phyloP scores from a whole-genome alignment of 225 moss, liverwort and hornwort genomes.

The Ulota crispa region DNA sequence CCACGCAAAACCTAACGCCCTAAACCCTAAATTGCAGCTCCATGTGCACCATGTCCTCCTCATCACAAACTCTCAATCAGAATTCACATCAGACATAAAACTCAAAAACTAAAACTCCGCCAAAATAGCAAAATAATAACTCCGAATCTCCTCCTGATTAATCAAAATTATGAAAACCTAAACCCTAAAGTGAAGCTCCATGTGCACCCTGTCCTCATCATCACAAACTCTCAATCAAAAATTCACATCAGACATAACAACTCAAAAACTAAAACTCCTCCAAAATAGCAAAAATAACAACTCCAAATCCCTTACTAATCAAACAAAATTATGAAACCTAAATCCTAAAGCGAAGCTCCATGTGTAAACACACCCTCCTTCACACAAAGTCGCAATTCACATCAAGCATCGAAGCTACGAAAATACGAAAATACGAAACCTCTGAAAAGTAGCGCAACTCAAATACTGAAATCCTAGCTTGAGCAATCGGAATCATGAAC shows the following conservation, averaged over 20 bases:
- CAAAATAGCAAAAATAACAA: background rate
- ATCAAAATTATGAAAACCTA: too few species aligned
- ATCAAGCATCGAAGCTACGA: background rate
- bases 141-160: background rate
- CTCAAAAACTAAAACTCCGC: background rate
- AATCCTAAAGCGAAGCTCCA: background rate
- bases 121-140: background rate
- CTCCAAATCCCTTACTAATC: background rate
- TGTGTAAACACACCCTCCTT: background rate
- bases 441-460: background rate
- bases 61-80: background rate
- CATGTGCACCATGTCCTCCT: background rate
- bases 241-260: background rate
- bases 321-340: too few species aligned
- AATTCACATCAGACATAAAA: background rate
- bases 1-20: background rate
- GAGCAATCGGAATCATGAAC: background rate
- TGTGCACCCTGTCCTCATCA: background rate
- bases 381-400: background rate
- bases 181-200: background rate
- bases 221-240: background rate
- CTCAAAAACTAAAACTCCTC: background rate
- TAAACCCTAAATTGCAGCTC: conserved; percentile 10
- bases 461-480: background rate
- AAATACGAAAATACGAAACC: background rate